Percentiles rank a stretch among this genome's conserved stretches.
Evolutionary conservation across 257 asterid species (phyloP).

Genomic region (Scutellaria galericulata): DNA sequence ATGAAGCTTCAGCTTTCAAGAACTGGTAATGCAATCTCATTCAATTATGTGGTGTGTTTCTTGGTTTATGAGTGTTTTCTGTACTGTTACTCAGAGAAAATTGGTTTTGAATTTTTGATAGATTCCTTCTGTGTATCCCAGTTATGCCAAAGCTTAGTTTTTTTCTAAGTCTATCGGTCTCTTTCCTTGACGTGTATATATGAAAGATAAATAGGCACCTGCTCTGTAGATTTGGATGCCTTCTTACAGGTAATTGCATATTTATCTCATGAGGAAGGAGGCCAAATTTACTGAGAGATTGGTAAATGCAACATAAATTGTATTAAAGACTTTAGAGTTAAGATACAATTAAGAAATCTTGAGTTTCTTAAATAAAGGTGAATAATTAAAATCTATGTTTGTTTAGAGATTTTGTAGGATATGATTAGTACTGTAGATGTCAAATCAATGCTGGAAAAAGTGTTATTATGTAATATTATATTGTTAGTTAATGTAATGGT

Average conservation of each 20-base stretch:
- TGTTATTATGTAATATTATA: too few relatives aligned
- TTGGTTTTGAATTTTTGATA: neutral
- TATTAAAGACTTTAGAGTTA: neutral
- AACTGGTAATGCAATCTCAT: constrained; percentile 62
- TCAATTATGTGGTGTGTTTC: constrained; percentile 2
- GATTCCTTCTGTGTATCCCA: neutral
- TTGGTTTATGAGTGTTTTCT: neutral
- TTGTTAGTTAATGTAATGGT: too few relatives aligned
- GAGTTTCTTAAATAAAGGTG: too few relatives aligned
- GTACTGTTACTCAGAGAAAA: neutral
- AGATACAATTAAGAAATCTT: neutral
- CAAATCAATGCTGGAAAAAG: too few relatives aligned
- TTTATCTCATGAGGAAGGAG: neutral
- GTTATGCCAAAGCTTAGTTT: constrained; percentile 5
- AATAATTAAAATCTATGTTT: too few relatives aligned
- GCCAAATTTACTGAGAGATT: neutral
- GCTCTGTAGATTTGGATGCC: constrained; percentile 10
- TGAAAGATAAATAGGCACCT: constrained; percentile 3
- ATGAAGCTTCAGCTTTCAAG: constrained; percentile 88
- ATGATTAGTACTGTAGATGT: too few relatives aligned
- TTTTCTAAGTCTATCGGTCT: neutral
- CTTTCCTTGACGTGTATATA: constrained; percentile 4
- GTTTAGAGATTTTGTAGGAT: too few relatives aligned
- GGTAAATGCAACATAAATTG: neutral
- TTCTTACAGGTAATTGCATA: neutral